Percentiles rank a stretch among this genome's conserved stretches.
Conservation (phyloP, 495 filamentous ascomycete species). For the Penicillium samsonianum region DNA sequence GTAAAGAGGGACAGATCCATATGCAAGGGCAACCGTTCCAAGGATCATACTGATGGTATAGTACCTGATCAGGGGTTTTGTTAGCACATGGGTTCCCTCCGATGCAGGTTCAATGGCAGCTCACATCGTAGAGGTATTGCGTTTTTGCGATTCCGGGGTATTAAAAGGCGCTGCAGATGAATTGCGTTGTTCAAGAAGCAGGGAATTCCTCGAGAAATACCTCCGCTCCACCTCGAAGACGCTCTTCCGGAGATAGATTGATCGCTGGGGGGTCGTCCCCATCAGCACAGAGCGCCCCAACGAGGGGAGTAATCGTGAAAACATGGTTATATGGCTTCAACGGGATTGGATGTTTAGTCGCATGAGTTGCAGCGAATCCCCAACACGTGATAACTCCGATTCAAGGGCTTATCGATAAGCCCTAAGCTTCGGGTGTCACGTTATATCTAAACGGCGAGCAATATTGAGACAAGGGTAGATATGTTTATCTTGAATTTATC, state of each 20-base stretch:
- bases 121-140: constrained; percentile 49
- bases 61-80: constrained; percentile 53
- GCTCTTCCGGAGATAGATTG: constrained; percentile 18
- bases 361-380: constrained; percentile 15
- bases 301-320: constrained; percentile 33
- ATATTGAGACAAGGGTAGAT: not conserved
- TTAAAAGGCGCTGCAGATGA: constrained; percentile 40
- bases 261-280: constrained; percentile 18
- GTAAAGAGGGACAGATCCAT: constrained; percentile 95
- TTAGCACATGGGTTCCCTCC: not conserved
- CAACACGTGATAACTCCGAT: constrained; percentile 17
- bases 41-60: constrained; percentile 85
- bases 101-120: not conserved
- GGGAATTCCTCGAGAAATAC: constrained; percentile 42
- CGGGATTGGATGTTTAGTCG: constrained; percentile 16
- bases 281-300: constrained; percentile 27
- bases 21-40: constrained; percentile 87
- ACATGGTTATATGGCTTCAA: constrained; percentile 31
- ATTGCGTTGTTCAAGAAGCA: constrained; percentile 31
- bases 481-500: not conserved
- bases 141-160: constrained; percentile 43
- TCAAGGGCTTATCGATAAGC: constrained; percentile 24
- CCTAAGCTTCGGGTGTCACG: constrained; percentile 4
- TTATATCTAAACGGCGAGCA: constrained; percentile 2
- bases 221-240: constrained; percentile 32